Base-by-base conservation (phyloP, 2,329 filamentous ascomycete genomes). In the Penicillium janthinellum region DNA sequence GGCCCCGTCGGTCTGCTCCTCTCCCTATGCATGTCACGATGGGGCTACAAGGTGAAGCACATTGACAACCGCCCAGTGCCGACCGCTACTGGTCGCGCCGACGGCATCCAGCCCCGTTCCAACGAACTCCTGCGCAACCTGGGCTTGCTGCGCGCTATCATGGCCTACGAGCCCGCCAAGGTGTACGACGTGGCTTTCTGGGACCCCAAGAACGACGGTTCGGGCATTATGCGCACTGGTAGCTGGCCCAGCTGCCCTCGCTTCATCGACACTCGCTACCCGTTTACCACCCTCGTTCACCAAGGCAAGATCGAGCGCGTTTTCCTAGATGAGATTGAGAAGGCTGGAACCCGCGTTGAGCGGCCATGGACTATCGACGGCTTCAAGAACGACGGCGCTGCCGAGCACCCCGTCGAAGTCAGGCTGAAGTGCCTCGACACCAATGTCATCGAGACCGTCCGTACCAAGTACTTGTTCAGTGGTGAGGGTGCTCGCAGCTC, bases 31-130 rank as follows among this genome's bases (percentile, higher is more conserved):
- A 84, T 97, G 62, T 90, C 91, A 61, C 84, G 92, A 80, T 96
- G 92, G 91, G 93, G 93, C 20, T 97, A 96, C 82, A 92, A 87
- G 75, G 91, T 97, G 77, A 96, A 94, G 82, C 92, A 96, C 78
- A 92, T 96, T 72, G 93, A 96, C 79, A 96, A 96, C 78, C 85
- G 92, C 60, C 83, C 91, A 2, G 90, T 94, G 70, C 92, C 92
- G 15, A 96, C 92, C 12, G 81, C 86, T 2, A 96, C 92, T 20
- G 92, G 92, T 55, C 90, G 92, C 64, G 93, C 92, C 57, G 92
- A 96, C 77, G 92, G 92, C 63, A 96, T 97, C 59, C 92, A 96
- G 78, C 92, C 92, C 39, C 88, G 93, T 41, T 96, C 92, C 0
- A 82, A 96, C 25, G 92, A 96, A 69, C 84, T 96, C 15, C 82